Evolutionary conservation across 306 rosid species (phyloP), one percentile per base, ranked within the genome.

Genomic region (Aeschynomene evenia): DNA sequence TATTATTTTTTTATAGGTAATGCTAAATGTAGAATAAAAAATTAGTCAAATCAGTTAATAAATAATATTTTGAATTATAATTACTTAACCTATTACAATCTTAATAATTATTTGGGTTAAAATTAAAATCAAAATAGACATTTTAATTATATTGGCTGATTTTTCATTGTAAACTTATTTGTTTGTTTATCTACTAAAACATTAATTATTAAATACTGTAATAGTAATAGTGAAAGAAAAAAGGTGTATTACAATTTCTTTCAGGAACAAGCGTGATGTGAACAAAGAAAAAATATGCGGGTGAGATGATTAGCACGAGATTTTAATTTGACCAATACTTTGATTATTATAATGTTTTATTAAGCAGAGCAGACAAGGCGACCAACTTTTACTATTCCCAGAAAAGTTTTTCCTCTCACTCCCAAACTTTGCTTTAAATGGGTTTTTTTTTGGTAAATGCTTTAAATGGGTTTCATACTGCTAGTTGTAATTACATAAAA

Each of bases 351-450:
- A 60, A 77, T 80, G 79, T 74, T 74, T 48, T 33, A 70, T 71
- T 42, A 11, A 79, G 86, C 79, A 82, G 96, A 79, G 86, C 79
- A 82, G 96, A 91, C 96, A 89, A 82, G 78, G 70, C 59, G 87
- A 85, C 81, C 83, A 86, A 58, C 76, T 80, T 81, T 79, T 70
- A 72, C 86, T 58, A 61, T 73, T 81, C 81, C 80, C 81, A 85
- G 60, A 63, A 76, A 91, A 80, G 83, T 48, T 42, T 54, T 19
- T 29, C 74, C 22, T 65, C n/a, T 68, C 19, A n/a, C n/a, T n/a
- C n/a, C n/a, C n/a, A n/a, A n/a, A 23, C 14, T 46, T 54, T 15
- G 40, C 31, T 53, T 54, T 28, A 53, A 29, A 5, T 18, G 22
- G 59, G 60, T 19, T 58, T 24, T 39, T 9, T n/a, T n/a, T n/a